Conservation (phyloP, 768 basidiomycete genomes). For the Kwoniella sp. region DNA sequence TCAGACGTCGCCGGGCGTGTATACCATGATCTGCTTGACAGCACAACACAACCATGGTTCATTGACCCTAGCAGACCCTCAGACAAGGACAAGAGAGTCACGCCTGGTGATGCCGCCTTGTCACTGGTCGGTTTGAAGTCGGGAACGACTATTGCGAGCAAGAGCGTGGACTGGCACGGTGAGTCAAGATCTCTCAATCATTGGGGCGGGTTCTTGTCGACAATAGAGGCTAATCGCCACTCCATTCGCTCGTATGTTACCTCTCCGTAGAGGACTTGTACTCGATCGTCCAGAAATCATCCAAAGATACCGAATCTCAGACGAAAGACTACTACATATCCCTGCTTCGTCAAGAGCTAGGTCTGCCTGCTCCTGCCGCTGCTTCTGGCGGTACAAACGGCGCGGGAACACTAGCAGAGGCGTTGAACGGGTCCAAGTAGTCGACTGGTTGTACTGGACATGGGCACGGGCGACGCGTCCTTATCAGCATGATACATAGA, state of each 20-base stretch:
- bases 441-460: no score
- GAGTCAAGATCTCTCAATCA: no score
- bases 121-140: slow-evolving; percentile 32
- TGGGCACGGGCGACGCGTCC: no score
- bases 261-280: slow-evolving; percentile 22
- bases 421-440: not conserved
- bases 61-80: slow-evolving; percentile 12
- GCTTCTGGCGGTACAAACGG: not conserved
- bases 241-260: not conserved
- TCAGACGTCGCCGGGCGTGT: slow-evolving; percentile 49
- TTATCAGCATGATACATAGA: no score
- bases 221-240: not conserved
- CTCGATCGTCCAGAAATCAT: slow-evolving; percentile 19
- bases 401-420: slow-evolving; percentile 14
- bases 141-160: slow-evolving; percentile 21
- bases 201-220: not conserved
- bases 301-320: slow-evolving; percentile 15
- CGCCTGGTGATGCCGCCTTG: slow-evolving; percentile 23
- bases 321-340: slow-evolving; percentile 22
- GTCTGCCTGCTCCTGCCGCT: slow-evolving; percentile 2
- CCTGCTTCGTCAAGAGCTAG: slow-evolving; percentile 15
- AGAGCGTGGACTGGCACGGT: slow-evolving; percentile 43
- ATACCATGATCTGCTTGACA: slow-evolving; percentile 41
- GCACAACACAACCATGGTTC: slow-evolving; percentile 33
- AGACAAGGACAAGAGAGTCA: slow-evolving; percentile 15